A percentile compares a stretch with the other conserved stretches of the same genome.
Evolutionary conservation across 768 basidiomycete genomes (phyloP).

Genomic region (Hirschioporus abietinus): DNA sequence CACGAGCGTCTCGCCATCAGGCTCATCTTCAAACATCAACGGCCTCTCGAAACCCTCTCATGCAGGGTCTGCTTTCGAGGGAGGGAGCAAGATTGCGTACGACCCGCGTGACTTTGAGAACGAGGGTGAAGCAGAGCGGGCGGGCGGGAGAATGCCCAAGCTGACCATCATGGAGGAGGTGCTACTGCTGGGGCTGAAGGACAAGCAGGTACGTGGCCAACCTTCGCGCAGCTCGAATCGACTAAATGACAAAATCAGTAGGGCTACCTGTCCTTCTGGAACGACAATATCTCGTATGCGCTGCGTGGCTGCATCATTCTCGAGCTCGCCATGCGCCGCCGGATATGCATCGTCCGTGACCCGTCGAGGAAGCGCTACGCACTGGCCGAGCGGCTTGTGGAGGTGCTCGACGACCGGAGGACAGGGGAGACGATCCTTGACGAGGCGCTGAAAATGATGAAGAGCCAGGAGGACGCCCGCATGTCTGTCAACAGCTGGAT

Average conservation of each 20-base stretch:
- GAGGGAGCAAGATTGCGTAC: conserved; percentile 84
- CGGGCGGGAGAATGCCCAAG: conserved; percentile 71
- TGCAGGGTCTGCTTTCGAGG: conserved; percentile 80
- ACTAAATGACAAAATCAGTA: conserved; percentile 22
- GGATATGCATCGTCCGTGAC: conserved; percentile 89
- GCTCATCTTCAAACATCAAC: conserved; percentile 4
- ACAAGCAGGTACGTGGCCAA: conserved; percentile 71
- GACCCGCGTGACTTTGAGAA: conserved; percentile 85
- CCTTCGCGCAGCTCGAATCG: background rate
- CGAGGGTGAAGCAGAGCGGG: conserved; percentile 54
- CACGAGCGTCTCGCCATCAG: conserved; percentile 20
- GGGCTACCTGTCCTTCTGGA: conserved; percentile 99
- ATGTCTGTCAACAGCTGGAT: conserved; percentile 90
- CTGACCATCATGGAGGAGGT: conserved; percentile 98
- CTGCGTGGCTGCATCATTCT: conserved; percentile 97
- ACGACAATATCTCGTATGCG: conserved; percentile 99
- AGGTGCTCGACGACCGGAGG: conserved; percentile 86
- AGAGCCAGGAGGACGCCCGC: conserved; percentile 51
- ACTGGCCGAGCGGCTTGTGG: conserved; percentile 77
- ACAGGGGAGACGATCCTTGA: conserved; percentile 97
- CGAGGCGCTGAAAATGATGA: conserved; percentile 96
- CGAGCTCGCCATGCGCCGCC: conserved; percentile 90
- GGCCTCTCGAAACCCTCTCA: conserved; percentile 38
- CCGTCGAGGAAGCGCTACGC: conserved; percentile 69
- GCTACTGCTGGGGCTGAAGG: conserved; percentile 87